Evolutionary conservation across 495 filamentous ascomycete species (phyloP).

Genomic region (Penicillium robsamsonii): DNA sequence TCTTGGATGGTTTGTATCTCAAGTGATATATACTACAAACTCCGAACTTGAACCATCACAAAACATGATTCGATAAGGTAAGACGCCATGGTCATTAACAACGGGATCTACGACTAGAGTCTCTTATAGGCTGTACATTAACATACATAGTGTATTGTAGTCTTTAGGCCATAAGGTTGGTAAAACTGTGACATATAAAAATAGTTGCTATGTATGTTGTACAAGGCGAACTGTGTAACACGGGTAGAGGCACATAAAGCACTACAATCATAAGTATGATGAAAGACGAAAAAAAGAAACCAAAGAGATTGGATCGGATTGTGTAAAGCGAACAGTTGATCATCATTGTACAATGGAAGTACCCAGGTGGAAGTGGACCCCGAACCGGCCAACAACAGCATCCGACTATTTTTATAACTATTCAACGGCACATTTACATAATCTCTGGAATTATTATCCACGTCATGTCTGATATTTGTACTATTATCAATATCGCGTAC

Average conservation of each 20-base stretch:
- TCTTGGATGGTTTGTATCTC: neutral
- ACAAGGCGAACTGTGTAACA: neutral
- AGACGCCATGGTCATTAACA: neutral
- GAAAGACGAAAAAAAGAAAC: neutral
- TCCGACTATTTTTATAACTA: constrained; percentile 20
- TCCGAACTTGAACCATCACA: neutral
- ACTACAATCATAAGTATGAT: neutral
- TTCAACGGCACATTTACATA: constrained; percentile 7
- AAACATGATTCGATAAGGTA: neutral
- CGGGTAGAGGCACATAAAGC: neutral
- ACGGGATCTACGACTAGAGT: neutral
- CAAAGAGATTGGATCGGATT: constrained; percentile 21
- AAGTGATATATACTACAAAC: neutral
- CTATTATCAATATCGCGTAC: neutral
- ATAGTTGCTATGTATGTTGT: neutral
- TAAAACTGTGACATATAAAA: neutral
- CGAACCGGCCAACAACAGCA: constrained; percentile 15
- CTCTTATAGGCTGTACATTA: neutral
- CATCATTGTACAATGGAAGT: constrained; percentile 6
- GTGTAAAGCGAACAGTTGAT: constrained; percentile 7
- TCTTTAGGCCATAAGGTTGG: neutral
- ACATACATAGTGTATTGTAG: neutral
- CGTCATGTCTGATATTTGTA: neutral
- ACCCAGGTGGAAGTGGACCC: constrained; percentile 8
- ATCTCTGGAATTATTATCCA: neutral